Conservation (phyloP, 139 green algal species). For the Pseudopediastrum boryanum region DNA sequence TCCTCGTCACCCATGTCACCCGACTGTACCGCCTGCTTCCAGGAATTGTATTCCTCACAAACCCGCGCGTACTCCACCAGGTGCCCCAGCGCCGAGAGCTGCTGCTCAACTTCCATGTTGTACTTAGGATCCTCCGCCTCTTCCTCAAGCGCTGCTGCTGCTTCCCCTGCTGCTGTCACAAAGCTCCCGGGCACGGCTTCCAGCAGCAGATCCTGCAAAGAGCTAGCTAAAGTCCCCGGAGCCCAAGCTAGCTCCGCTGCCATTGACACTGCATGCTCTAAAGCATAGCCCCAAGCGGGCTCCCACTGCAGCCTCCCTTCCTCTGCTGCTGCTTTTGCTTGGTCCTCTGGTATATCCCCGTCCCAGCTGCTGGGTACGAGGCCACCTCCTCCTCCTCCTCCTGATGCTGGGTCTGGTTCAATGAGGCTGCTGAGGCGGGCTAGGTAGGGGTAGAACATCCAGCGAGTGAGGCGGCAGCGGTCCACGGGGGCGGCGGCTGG, state of each 20-base stretch:
- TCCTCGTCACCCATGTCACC: neutral
- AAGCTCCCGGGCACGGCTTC: constrained; percentile 16
- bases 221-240: neutral
- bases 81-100: constrained; percentile 11
- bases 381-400: neutral
- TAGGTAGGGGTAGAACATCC: constrained; percentile 35
- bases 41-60: no score
- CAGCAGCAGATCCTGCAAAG: constrained; percentile 4
- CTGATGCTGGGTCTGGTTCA: neutral
- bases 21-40: neutral
- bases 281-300: constrained; percentile 20
- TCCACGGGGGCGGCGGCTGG: neutral
- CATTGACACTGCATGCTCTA: neutral
- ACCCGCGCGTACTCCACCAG: no score
- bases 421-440: neutral
- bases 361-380: neutral
- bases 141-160: neutral
- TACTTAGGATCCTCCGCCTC: neutral
- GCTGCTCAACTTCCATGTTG: constrained; percentile 26
- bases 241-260: constrained; percentile 25
- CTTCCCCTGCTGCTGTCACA: neutral
- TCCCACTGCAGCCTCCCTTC: constrained; percentile 1
- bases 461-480: constrained; percentile 26
- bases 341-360: neutral
- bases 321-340: neutral